Conservation (phyloP, 108 stramenopile genomes). For the Thalassiosira profunda region DNA sequence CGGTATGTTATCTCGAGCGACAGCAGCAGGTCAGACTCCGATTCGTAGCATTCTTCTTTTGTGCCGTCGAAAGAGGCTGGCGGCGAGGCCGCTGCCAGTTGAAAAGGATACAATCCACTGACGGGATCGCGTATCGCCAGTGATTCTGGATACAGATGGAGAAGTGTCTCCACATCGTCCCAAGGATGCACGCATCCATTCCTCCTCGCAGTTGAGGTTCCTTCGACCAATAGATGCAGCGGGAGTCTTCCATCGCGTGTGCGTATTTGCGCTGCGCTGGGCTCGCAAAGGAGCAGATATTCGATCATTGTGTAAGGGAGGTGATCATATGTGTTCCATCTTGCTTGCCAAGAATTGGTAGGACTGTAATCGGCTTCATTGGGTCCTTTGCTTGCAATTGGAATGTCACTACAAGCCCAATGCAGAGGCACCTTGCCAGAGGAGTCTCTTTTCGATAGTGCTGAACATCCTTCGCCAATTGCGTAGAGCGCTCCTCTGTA, state of each 20-base stretch:
- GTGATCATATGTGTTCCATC: too few relatives aligned
- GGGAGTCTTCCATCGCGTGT: constrained; percentile 20
- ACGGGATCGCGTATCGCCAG: constrained; percentile 3
- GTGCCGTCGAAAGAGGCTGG: not conserved
- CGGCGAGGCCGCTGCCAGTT: constrained; percentile 2
- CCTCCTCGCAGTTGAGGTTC: not conserved
- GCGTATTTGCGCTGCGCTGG: constrained; percentile 20
- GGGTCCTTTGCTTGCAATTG: not conserved
- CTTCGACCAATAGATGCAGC: constrained; percentile 29
- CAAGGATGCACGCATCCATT: not conserved
- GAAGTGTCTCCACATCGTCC: constrained; percentile 19
- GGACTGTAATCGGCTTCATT: constrained; percentile 8
- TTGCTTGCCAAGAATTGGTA: too few relatives aligned
- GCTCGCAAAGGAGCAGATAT: constrained; percentile 15
- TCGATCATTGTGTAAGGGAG: constrained; percentile 24
- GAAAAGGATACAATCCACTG: constrained; percentile 1
- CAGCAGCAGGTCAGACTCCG: not conserved
- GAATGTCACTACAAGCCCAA: constrained; percentile 22
- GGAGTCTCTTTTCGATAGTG: constrained; percentile 10
- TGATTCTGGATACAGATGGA: constrained; percentile 29
- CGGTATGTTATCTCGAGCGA: constrained; percentile 9
- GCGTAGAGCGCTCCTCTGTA: too few relatives aligned
- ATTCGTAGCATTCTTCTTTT: not conserved
- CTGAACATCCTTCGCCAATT: not conserved
- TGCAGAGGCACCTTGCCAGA: constrained; percentile 36